phyloP scores from a whole-genome alignment of 768 basidiomycete species.

The Tulasnella sp. region DNA sequence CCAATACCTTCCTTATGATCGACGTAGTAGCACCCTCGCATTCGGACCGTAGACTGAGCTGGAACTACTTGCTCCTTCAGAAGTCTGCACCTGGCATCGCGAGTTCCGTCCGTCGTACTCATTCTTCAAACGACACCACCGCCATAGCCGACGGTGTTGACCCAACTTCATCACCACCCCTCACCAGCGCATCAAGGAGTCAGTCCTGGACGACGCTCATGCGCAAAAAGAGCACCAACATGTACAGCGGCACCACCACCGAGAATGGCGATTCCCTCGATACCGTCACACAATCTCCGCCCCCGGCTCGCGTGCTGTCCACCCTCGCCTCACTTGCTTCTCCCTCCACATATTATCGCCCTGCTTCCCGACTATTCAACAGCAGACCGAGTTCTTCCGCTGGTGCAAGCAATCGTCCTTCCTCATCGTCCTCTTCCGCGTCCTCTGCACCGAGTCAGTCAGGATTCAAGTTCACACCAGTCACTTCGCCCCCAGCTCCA shows the following conservation, averaged over 20 bases:
- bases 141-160: neutral
- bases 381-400: neutral
- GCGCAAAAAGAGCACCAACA: neutral
- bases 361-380: constrained; percentile 1
- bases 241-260: neutral
- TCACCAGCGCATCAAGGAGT: neutral
- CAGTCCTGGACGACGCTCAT: neutral
- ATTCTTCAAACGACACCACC: neutral
- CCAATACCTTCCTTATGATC: neutral
- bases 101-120: neutral
- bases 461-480: neutral
- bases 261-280: neutral
- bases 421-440: neutral
- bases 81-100: neutral
- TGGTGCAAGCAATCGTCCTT: neutral
- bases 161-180: neutral
- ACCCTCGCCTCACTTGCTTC: constrained; percentile 12
- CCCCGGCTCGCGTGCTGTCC: neutral
- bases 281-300: neutral
- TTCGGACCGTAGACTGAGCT: neutral
- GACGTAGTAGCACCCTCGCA: neutral
- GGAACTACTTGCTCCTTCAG: neutral
- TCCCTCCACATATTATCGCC: constrained; percentile 3
- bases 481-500: neutral
- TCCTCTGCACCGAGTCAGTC: too few species aligned